phyloP scores from a whole-genome alignment of 2,329 filamentous ascomycete species.

The Zasmidium citrigriseum region DNA sequence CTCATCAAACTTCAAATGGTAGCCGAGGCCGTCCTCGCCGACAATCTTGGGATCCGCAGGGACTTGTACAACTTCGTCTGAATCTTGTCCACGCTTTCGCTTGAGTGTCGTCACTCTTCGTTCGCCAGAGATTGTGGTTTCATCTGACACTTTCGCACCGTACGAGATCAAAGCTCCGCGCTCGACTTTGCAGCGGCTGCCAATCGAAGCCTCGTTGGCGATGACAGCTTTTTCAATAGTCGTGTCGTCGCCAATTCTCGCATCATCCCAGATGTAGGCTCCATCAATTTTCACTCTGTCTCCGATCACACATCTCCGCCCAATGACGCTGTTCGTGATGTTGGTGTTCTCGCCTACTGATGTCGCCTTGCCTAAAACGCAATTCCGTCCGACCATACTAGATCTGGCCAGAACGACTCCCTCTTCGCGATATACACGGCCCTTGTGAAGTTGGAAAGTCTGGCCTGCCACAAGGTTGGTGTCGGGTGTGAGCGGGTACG shows the following conservation, averaged over 20 bases:
- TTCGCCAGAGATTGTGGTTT: constrained; percentile 47
- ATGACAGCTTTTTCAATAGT: constrained; percentile 73
- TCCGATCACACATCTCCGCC: constrained; percentile 82
- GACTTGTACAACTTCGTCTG: constrained; percentile 36
- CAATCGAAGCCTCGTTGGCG: constrained; percentile 70
- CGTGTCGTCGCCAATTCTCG: constrained; percentile 72
- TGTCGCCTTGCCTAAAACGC: constrained; percentile 75
- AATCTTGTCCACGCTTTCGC: constrained; percentile 46
- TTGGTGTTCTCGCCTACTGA: constrained; percentile 71
- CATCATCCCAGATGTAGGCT: constrained; percentile 87
- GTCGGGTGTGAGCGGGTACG: constrained; percentile 85
- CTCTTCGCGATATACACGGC: constrained; percentile 75
- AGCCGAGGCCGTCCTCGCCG: constrained; percentile 60
- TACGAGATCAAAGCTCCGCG: constrained; percentile 78
- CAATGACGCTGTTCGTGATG: constrained; percentile 77
- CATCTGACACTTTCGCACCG: constrained; percentile 70
- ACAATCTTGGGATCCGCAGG: constrained; percentile 55
- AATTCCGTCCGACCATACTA: constrained; percentile 67
- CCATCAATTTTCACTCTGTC: constrained; percentile 76
- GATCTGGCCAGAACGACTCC: constrained; percentile 72
- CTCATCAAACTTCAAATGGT: constrained; percentile 62
- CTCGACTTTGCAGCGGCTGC: constrained; percentile 68
- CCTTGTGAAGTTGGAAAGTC: constrained; percentile 69
- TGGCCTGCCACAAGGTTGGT: constrained; percentile 80
- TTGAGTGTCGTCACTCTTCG: constrained; percentile 50